Evolutionary conservation across 176 grass and related monocot species (phyloP), one percentile per base, ranked within the genome.

Genomic region (Ensete glaucum): DNA sequence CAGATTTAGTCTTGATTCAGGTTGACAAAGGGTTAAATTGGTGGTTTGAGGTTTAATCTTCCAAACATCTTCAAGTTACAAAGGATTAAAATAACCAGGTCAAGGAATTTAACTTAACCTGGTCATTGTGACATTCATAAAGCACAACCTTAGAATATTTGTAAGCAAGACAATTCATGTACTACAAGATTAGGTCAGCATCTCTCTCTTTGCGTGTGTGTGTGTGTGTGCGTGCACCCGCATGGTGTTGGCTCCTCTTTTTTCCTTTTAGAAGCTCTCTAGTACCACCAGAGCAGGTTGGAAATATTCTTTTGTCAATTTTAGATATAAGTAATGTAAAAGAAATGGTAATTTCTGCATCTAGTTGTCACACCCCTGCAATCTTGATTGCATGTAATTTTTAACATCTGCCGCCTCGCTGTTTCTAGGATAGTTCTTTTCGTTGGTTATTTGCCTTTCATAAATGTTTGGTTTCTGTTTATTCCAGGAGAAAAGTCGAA

Each of bases 401-500:
- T 15, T 17, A 62, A 19, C 15, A 17, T 62, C 9, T 20, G 57
- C 20, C 5, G 20, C 20, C 26, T 50, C 2, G 19, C 20, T 67
- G 14, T 50, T 14, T 23, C 10, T 54, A 20, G 0, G 1, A 9
- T 62, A 43, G 34, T 43, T 53, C 8, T 25, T 21, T 74, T 27
- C 0, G 2, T 25, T 74, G 8, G 15, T 60, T 60, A 14, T 62
- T 17, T 62, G 3, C 20, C 20, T 20, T 15, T 21, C 57, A 62
- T 62, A 62, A 12, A 29, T n/a, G 15, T 16, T 74, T 56, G 67
- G 11, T 72, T 13, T 70, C 60, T 13, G 69, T 76, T 54, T 88
- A 77, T 69, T 73, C 10, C 86, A 99, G 95, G 0, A 65, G 4
- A 0, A 0, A 59, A 99, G 88, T 55, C 0, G 0, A 27, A 94